Conservation (phyloP, 2,329 filamentous ascomycete species). For the Aspergillus neotritici region DNA sequence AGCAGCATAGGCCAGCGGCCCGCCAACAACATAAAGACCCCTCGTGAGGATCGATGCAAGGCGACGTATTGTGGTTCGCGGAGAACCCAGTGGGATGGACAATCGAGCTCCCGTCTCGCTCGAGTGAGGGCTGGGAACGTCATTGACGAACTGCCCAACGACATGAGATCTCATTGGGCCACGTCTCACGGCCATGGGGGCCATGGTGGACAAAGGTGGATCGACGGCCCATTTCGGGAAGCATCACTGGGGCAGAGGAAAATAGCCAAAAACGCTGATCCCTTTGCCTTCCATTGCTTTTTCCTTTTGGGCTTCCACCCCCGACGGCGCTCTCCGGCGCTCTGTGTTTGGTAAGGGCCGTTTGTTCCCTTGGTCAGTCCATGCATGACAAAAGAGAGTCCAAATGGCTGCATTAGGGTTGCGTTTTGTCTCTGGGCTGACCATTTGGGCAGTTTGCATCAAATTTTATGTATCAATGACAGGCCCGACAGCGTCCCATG, state of each 20-base stretch:
- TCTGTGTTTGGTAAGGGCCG: no score
- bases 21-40: constrained; percentile 21
- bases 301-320: no score
- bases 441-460: neutral
- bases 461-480: constrained; percentile 5
- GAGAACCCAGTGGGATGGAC: constrained; percentile 24
- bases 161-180: constrained; percentile 34
- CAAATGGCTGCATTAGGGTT: no score
- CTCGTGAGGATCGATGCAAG: constrained; percentile 26
- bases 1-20: constrained; percentile 24
- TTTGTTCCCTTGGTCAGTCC: no score
- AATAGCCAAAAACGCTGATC: constrained; percentile 16
- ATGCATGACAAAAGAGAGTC: no score
- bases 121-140: constrained; percentile 27
- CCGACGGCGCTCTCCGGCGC: no score
- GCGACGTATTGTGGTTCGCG: constrained; percentile 32
- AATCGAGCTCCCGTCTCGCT: constrained; percentile 21
- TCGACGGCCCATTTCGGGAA: constrained; percentile 14
- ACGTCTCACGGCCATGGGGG: constrained; percentile 35
- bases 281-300: no score
- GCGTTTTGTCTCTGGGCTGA: no score
- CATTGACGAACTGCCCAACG: constrained; percentile 30
- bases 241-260: constrained; percentile 25
- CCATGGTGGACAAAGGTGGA: constrained; percentile 20
- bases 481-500: neutral